Evolutionary conservation across 2,329 filamentous ascomycete genomes (phyloP).

Genomic region (Colletotrichum aenigma): DNA sequence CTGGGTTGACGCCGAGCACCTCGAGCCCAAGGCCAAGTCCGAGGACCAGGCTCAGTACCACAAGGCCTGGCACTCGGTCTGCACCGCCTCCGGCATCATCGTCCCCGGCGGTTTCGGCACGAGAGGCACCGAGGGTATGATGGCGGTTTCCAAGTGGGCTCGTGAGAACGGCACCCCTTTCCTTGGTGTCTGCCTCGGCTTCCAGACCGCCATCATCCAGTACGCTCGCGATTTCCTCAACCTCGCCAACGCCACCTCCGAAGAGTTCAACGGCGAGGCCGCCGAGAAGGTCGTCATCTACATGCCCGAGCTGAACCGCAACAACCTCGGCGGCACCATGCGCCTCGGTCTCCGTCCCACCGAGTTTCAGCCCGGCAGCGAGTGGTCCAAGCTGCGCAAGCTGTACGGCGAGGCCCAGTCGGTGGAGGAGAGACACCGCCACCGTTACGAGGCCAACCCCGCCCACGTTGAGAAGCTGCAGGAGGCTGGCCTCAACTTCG

Average conservation of each 20-base stretch:
- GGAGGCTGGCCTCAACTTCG: constrained; percentile 72
- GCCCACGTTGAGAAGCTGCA: constrained; percentile 73
- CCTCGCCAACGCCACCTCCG: constrained; percentile 59
- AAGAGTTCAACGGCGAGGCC: constrained; percentile 60
- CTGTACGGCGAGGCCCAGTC: constrained; percentile 67
- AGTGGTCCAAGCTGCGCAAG: constrained; percentile 79
- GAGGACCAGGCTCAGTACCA: constrained; percentile 76
- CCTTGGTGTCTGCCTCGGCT: constrained; percentile 86
- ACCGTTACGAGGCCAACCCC: constrained; percentile 92
- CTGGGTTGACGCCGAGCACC: constrained; percentile 84
- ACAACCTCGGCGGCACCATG: constrained; percentile 87
- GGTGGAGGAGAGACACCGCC: constrained; percentile 79
- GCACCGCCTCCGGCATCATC: constrained; percentile 69
- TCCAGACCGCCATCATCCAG: constrained; percentile 93
- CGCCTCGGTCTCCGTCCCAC: constrained; percentile 77
- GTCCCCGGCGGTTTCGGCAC: constrained; percentile 81
- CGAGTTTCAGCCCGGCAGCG: constrained; percentile 74
- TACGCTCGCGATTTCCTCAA: constrained; percentile 78
- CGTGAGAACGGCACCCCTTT: constrained; percentile 81
- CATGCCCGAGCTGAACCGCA: constrained; percentile 87
- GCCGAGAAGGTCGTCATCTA: constrained; percentile 78
- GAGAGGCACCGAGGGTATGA: constrained; percentile 89
- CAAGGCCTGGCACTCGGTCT: constrained; percentile 83
- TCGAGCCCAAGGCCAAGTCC: constrained; percentile 70
- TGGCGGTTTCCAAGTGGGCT: constrained; percentile 84